These are phyloP conservation scores for Malassezia caprae DNA, from an alignment of 1,284 basidiomycete genomes.

Conservation along the genomic window DNA sequence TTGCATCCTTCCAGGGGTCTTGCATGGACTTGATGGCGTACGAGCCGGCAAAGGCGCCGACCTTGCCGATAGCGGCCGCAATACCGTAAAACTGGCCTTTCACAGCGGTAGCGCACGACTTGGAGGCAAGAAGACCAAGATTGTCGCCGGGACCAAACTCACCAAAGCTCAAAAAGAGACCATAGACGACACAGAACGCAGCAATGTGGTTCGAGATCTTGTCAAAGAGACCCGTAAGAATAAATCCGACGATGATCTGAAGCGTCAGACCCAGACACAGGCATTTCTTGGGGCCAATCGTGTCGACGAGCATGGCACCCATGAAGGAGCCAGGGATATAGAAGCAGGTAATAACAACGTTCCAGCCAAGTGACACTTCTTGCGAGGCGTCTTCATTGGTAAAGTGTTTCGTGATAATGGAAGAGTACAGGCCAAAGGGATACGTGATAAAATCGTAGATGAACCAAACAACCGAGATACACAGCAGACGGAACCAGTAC, in stretches of 20 bases:
- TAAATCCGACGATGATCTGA: slow-evolving; percentile 55
- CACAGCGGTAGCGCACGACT: slow-evolving; percentile 32
- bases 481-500: slow-evolving; percentile 63
- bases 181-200: slow-evolving; percentile 59
- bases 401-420: slow-evolving; percentile 53
- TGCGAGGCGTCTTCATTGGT: not conserved
- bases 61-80: slow-evolving; percentile 73
- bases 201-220: slow-evolving; percentile 37
- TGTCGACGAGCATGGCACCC: slow-evolving; percentile 63
- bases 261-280: slow-evolving; percentile 33
- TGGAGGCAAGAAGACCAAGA: slow-evolving; percentile 36
- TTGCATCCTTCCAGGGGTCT: slow-evolving; percentile 14
- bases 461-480: slow-evolving; percentile 64
- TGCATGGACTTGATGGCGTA: slow-evolving; percentile 36
- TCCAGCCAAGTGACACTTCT: slow-evolving; percentile 37
- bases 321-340: slow-evolving; percentile 59
- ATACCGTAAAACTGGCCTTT: slow-evolving; percentile 39
- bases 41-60: slow-evolving; percentile 32
- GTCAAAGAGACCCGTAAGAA: slow-evolving; percentile 32
- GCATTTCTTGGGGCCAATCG: slow-evolving; percentile 39
- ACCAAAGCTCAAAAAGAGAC: slow-evolving; percentile 77
- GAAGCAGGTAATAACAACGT: slow-evolving; percentile 50
- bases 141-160: slow-evolving; percentile 56
- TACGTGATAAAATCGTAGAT: slow-evolving; percentile 33
- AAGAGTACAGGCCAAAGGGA: slow-evolving; percentile 62